Evolutionary conservation across 495 filamentous ascomycete genomes (phyloP), one percentile per base, ranked within the genome.

Genomic region (Astrothelium subdiscretum): DNA sequence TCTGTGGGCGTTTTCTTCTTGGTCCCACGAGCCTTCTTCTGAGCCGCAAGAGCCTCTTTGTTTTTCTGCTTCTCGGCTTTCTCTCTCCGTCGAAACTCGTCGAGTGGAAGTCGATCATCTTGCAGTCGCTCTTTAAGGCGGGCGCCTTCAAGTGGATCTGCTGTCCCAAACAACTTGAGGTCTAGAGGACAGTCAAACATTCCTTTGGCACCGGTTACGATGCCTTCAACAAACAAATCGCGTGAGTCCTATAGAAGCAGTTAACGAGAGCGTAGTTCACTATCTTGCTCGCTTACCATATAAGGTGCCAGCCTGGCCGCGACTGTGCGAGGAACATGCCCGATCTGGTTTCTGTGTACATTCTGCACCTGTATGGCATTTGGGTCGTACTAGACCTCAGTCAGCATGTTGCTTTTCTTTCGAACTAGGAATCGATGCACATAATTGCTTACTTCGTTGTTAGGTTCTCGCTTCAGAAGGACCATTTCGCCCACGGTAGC

Each of bases 321-420:
- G 31, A 89, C 69, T 0, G 60, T 70, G 15, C 82, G 75, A 1
- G 88, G 86, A 43, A 97, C 80, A 71, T 96, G 89, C 2, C 92
- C 92, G 62, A 96, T 87, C 67, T 95, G 91, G 2, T 62, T 70
- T 24, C 85, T 80, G 72, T 87, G 81, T n/a, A 91, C 88, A 73
- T 95, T 96, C 63, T 87, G 77, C 1, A 94, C 81, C 5, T 83
- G 83, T 58, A 96, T 88, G 2, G 90, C 90, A 76, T 95, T 95
- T 2, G 69, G 62, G 67, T 94, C 90, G 67, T 88, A 91, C 48
- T 54, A 29, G 5, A 8, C 8, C 22, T 5, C 29, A 60, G 75
- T 66, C 38, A 35, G 59, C n/a, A 58, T 4, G 24, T n/a, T 63
- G 0, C 20, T 4, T 24, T 8, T 8, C 6, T 20, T 26, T 48